Conservation (phyloP, 2,329 filamentous ascomycete genomes). For the Microdochium trichocladiopsis region DNA sequence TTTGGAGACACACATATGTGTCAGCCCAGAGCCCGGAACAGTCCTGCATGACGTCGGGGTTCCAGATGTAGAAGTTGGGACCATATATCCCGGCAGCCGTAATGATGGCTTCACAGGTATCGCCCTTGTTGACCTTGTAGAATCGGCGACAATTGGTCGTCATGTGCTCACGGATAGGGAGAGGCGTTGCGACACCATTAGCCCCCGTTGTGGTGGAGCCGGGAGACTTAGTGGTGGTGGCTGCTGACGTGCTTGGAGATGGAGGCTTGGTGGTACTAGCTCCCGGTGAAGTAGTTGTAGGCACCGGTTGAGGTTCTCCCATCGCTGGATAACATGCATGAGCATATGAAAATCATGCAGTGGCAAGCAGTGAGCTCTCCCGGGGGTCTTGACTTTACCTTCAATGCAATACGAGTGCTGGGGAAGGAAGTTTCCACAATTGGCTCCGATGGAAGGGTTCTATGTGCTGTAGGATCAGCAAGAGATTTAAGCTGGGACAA, state of each 20-base stretch:
- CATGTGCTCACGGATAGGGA: not conserved
- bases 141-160: too few relatives aligned
- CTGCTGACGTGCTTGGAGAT: too few relatives aligned
- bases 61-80: too few relatives aligned
- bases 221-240: not conserved
- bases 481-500: not conserved
- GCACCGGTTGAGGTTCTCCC: not conserved
- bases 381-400: too few relatives aligned
- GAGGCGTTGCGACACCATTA: not conserved
- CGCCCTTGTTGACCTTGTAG: too few relatives aligned
- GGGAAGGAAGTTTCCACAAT: not conserved
- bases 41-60: too few relatives aligned
- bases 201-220: not conserved
- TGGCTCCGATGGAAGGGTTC: slow-evolving; percentile 1
- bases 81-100: too few relatives aligned
- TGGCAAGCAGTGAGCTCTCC: not conserved
- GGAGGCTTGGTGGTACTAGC: too few relatives aligned
- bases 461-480: not conserved
- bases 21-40: too few relatives aligned
- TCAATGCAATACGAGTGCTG: slow-evolving; percentile 1
- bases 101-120: too few relatives aligned
- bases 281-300: not conserved
- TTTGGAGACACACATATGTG: too few relatives aligned
- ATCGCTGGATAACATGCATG: not conserved
- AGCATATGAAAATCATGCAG: not conserved